These are phyloP conservation scores for Skeletonema menzelii DNA, from an alignment of 108 stramenopile genomes.

Conservation along the genomic window DNA sequence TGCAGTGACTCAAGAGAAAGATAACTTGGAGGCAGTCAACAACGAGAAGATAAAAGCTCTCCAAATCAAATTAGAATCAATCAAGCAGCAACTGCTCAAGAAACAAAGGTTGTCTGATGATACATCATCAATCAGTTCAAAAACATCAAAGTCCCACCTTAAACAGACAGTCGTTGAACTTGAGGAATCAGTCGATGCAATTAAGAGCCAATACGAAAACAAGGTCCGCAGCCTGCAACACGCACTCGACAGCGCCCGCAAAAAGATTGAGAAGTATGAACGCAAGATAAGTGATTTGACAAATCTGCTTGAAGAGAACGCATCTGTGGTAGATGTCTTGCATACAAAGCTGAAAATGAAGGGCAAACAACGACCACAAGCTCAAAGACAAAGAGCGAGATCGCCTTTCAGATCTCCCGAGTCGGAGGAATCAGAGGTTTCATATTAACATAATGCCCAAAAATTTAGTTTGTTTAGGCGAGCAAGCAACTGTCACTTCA, in stretches of 20 bases:
- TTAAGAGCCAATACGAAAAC: constrained; percentile 34
- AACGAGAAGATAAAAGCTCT: background rate
- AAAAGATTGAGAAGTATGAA: constrained; percentile 35
- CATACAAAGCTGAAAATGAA: constrained; percentile 26
- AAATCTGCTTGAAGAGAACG: constrained; percentile 35
- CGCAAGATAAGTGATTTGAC: constrained; percentile 36
- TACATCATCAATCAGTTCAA: constrained; percentile 10
- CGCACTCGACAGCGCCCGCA: constrained; percentile 31
- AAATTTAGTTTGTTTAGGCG: too few species aligned
- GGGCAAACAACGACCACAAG: constrained; percentile 12
- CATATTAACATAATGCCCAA: too few species aligned
- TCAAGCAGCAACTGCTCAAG: background rate
- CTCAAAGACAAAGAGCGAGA: background rate
- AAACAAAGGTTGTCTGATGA: constrained; percentile 21
- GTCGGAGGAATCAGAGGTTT: too few species aligned
- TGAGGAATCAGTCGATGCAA: constrained; percentile 30
- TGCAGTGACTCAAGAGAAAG: constrained; percentile 12
- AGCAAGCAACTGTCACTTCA: background rate
- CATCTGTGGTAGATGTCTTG: constrained; percentile 20
- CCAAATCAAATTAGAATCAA: background rate
- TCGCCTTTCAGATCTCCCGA: too few species aligned
- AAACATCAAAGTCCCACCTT: constrained; percentile 12
- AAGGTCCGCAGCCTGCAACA: constrained; percentile 25
- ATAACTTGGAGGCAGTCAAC: constrained; percentile 1
- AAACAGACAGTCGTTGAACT: constrained; percentile 40